Evolutionary conservation across 805 yeast genomes (phyloP).

Genomic region (Myxozyma lipomycoides): DNA sequence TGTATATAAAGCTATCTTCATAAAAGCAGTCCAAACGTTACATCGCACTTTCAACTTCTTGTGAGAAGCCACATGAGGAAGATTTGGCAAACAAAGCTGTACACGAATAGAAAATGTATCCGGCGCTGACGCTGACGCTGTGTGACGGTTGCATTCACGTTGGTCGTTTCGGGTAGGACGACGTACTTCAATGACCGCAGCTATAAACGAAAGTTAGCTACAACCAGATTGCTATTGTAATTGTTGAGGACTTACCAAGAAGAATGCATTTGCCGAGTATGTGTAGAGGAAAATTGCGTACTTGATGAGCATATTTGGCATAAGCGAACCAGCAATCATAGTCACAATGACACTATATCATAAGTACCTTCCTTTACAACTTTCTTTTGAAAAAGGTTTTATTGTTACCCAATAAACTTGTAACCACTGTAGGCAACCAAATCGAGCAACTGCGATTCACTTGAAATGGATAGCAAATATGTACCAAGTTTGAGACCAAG

Average conservation of each 20-base stretch:
- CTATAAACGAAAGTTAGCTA: constrained; percentile 38
- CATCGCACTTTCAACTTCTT: constrained; percentile 19
- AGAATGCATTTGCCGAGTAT: constrained; percentile 53
- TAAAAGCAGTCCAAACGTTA: too few relatives aligned
- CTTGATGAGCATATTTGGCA: constrained; percentile 41
- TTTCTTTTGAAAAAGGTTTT: too few relatives aligned
- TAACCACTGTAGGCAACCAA: constrained; percentile 87
- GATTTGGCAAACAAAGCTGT: constrained; percentile 78
- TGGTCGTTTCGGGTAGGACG: constrained; percentile 54
- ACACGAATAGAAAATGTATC: constrained; percentile 79
- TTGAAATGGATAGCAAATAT: constrained; percentile 56
- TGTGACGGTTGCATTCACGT: constrained; percentile 50
- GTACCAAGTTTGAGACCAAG: constrained; percentile 73
- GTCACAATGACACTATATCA: constrained; percentile 37
- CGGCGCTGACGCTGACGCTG: constrained; percentile 70
- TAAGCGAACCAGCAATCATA: constrained; percentile 35
- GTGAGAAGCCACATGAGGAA: constrained; percentile 68
- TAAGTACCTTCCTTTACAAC: constrained; percentile 34
- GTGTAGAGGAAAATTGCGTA: constrained; percentile 51
- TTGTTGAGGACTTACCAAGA: constrained; percentile 31
- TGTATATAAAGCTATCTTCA: too few relatives aligned
- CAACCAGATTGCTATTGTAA: constrained; percentile 47
- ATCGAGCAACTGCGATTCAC: constrained; percentile 60
- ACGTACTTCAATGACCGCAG: constrained; percentile 58
- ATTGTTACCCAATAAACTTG: constrained; percentile 80